Evolutionary conservation across 2,329 filamentous ascomycete species (phyloP).

Genomic region (Bimuria novae-zelandiae): DNA sequence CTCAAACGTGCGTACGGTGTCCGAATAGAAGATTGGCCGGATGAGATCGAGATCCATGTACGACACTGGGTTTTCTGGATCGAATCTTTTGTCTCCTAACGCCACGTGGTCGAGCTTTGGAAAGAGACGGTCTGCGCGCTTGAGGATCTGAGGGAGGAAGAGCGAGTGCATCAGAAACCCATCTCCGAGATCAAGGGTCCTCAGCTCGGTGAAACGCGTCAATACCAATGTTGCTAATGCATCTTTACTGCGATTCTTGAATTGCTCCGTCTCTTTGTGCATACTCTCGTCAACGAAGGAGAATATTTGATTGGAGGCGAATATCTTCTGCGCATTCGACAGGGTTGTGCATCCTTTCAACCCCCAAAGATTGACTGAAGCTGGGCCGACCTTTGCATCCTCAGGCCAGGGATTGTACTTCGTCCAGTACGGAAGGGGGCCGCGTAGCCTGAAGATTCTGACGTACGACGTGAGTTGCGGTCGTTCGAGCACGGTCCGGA

Average conservation of each 20-base stretch:
- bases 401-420: constrained; percentile 27
- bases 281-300: constrained; percentile 29
- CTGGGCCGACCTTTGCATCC: constrained; percentile 8
- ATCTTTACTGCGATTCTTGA: constrained; percentile 26
- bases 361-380: constrained; percentile 25
- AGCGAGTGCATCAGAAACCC: constrained; percentile 33
- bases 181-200: constrained; percentile 25
- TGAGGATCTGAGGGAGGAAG: constrained; percentile 30
- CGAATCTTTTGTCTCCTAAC: constrained; percentile 22
- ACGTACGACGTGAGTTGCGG: constrained; percentile 22
- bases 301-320: constrained; percentile 28
- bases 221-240: constrained; percentile 27
- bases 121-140: constrained; percentile 25
- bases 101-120: constrained; percentile 23
- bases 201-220: constrained; percentile 23
- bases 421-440: constrained; percentile 22
- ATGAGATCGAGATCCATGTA: constrained; percentile 33
- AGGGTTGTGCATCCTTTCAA: constrained; percentile 23
- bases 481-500: constrained; percentile 28
- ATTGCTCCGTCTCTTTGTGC: constrained; percentile 25
- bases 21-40: constrained; percentile 28
- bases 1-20: constrained; percentile 23
- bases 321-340: constrained; percentile 20
- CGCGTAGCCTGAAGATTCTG: constrained; percentile 19
- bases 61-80: constrained; percentile 17